Base-by-base conservation (phyloP, 2,329 filamentous ascomycete genomes). In the Paraconiothyrium sp. region DNA sequence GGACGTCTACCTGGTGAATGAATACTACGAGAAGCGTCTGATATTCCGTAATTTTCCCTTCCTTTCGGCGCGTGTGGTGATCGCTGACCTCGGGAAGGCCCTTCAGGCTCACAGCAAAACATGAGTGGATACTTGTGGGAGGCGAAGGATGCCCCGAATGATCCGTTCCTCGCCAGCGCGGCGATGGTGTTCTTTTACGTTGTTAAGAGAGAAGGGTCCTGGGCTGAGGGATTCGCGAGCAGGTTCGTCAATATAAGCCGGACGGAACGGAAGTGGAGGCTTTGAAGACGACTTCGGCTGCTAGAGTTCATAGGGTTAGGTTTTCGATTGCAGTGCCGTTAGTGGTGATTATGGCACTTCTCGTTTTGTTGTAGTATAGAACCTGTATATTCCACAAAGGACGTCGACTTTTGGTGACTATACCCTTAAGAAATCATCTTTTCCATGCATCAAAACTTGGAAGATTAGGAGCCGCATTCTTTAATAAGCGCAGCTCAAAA, bases 151-250 rank as follows among this genome's bases (percentile, higher is more conserved):
- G 14, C 14, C 3, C n/a, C 39, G 20, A 39, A 52, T 37, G 20
- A 41, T n/a, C 39, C 34, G 2, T 52, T 52, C 11, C 2, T 52
- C 8, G n/a, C 27, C 14, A 24, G 9, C 10, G 20, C n/a, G 7
- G 32, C n/a, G 32, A 52, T 52, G 49, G 13, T 22, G 20, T 52
- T 52, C 49, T 39, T 41, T 34, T 52, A 52, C 24, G 49, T 52
- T 7, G 34, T 22, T 6, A 52, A 34, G 27, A 52, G 20, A 8
- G 49, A 52, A 24, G 49, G 49, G 7, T 27, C 24, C 11, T 52
- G 49, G 49, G 10, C 49, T 14, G 49, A 52, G 34, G 49, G 49
- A 3, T 52, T 52, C n/a, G 49, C 49, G 11, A 52, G 49, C 24
- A 39, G 49, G 20, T 52, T 52, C 27, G 34, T 52, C 20, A 52